Evolutionary conservation across 805 yeast genomes (phyloP), one percentile per base, ranked within the genome.

Genomic region (Tetrapisispora arboricola): DNA sequence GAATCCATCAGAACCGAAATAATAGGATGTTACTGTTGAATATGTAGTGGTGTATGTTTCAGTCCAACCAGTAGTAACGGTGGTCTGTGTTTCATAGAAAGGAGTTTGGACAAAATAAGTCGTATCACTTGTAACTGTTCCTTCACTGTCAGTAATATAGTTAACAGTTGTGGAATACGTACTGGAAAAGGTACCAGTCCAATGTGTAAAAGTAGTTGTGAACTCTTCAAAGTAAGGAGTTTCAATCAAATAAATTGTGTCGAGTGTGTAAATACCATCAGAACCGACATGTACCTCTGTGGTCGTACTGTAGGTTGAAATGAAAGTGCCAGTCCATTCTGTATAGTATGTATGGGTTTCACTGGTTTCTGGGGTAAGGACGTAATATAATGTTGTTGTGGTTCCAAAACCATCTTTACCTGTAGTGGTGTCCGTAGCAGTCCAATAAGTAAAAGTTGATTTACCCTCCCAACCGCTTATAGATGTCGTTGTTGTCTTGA

Each of bases 181-280:
- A 15, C 32, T 26, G 13, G 15, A 12, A 9, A 32, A 24, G 6
- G 21, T 16, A 9, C 36, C 36, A 13, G 26, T 19, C 27, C 32
- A 32, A 9, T 25, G 20, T n/a, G 30, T 30, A 21, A 19, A 38
- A 2, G 25, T 37, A 11, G 29, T 31, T 6, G 40, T 30, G 31
- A 31, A 28, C 24, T 34, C 26, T 32, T 24, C 22, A 31, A n/a
- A 17, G 8, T 24, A 18, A 20, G 48, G 48, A 6, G 44, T 45
- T 16, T 40, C 37, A 20, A 42, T 39, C 6, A 15, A 24, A 18
- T 26, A 30, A 24, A 31, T 34, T 4, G 42, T 39, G 8, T 39
- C 42, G 16, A 19, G 9, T 16, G 34, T 39, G 6, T 11, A 8
- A 18, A 21, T 10, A 17, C 37, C 38, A 33, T 39, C 38, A 17